Evolutionary conservation across 1,284 basidiomycete species (phyloP).

Genomic region (Thelephora terrestris): DNA sequence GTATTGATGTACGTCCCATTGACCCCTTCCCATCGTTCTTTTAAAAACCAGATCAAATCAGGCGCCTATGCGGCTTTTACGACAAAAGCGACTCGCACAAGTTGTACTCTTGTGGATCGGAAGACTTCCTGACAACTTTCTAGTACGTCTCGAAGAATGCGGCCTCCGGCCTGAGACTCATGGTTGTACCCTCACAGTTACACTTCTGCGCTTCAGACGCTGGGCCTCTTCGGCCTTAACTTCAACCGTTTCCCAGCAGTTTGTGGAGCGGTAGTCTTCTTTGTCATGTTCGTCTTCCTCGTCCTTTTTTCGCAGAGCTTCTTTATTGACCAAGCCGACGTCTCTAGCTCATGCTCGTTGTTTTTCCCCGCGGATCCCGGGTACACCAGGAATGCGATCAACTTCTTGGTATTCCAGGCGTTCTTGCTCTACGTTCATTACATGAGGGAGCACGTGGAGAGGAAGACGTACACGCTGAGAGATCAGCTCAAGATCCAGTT

Average conservation of each 20-base stretch:
- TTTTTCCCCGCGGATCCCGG: conserved; percentile 48
- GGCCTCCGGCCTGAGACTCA: neutral
- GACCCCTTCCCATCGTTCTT: neutral
- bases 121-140: conserved; percentile 54
- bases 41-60: conserved; percentile 17
- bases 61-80: conserved; percentile 50
- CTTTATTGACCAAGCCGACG: neutral
- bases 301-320: neutral
- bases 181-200: conserved; percentile 22
- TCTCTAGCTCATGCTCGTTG: conserved; percentile 36
- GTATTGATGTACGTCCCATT: conserved; percentile 41
- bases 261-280: conserved; percentile 46
- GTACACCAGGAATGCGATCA: conserved; percentile 47
- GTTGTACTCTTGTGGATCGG: conserved; percentile 29
- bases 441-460: conserved; percentile 43
- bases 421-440: conserved; percentile 50
- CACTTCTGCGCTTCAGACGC: conserved; percentile 57
- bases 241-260: conserved; percentile 59
- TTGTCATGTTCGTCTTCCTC: conserved; percentile 41
- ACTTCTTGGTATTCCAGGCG: conserved; percentile 54
- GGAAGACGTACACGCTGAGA: conserved; percentile 50
- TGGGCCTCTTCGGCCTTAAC: conserved; percentile 70
- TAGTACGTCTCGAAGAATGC: conserved; percentile 41
- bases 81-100: conserved; percentile 12
- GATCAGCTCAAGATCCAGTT: conserved; percentile 72